phyloP scores from a whole-genome alignment of 495 filamentous ascomycete species.

The Penicillium coffeae region DNA sequence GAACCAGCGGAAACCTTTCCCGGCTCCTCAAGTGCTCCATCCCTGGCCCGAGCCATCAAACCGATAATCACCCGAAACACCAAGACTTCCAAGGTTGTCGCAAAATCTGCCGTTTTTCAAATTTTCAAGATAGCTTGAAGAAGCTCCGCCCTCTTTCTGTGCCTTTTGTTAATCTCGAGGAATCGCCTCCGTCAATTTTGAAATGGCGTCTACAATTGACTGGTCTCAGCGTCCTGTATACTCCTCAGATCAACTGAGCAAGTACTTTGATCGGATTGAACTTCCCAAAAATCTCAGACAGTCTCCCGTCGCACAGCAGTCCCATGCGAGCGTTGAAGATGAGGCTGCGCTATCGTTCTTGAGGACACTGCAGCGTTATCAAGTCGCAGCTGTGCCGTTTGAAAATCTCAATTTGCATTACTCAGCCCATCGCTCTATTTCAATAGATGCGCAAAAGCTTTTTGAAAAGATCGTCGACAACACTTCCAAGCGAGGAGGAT shows the following conservation, averaged over 20 bases:
- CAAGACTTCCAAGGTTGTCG: too few relatives aligned
- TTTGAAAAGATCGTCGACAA: slow-evolving; percentile 58
- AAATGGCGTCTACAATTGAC: slow-evolving; percentile 9
- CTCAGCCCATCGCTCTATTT: slow-evolving; percentile 21
- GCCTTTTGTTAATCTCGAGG: too few relatives aligned
- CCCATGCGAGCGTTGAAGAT: neutral
- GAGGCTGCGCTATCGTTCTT: slow-evolving; percentile 8
- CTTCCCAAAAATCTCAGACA: too few relatives aligned
- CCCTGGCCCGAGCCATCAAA: too few relatives aligned
- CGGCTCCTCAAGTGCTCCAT: too few relatives aligned
- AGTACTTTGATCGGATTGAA: slow-evolving; percentile 18
- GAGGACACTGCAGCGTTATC: slow-evolving; percentile 24
- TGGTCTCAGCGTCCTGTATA: slow-evolving; percentile 11
- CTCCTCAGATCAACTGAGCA: slow-evolving; percentile 6
- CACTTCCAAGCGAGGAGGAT: slow-evolving; percentile 52
- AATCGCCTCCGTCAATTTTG: too few relatives aligned
- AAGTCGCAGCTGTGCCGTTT: slow-evolving; percentile 59
- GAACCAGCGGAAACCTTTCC: too few relatives aligned
- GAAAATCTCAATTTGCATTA: slow-evolving; percentile 57
- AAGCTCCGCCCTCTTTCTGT: too few relatives aligned
- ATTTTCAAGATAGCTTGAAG: too few relatives aligned
- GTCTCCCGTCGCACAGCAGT: slow-evolving; percentile 7
- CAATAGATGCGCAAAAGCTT: slow-evolving; percentile 1
- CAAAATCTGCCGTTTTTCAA: too few relatives aligned
- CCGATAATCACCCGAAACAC: too few relatives aligned